Conservation (phyloP, 306 rosid genomes). For the Cicer yamashitae region DNA sequence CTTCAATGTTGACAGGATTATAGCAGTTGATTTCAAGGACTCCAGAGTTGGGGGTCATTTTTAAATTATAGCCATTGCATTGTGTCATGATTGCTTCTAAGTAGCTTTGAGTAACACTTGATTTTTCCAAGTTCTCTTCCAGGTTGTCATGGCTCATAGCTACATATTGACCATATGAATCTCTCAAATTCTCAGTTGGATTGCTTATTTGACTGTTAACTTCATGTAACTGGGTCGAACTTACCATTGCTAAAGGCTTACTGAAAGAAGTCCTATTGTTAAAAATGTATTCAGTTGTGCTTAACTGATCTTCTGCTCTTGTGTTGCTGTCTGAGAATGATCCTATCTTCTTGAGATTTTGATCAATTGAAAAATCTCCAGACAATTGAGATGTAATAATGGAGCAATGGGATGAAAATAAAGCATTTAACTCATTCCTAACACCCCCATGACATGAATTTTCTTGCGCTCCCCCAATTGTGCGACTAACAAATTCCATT, state of each 20-base stretch:
- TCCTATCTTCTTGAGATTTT: constrained; percentile 64
- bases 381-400: constrained; percentile 60
- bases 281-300: constrained; percentile 47
- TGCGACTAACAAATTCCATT: constrained; percentile 22
- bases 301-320: constrained; percentile 65
- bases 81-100: constrained; percentile 51
- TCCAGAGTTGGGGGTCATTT: constrained; percentile 49
- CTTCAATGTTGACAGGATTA: constrained; percentile 53
- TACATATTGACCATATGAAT: constrained; percentile 36
- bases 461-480: constrained; percentile 47
- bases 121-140: constrained; percentile 49
- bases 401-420: constrained; percentile 57
- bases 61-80: constrained; percentile 45
- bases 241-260: constrained; percentile 59
- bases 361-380: constrained; percentile 62
- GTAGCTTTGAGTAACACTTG: constrained; percentile 48
- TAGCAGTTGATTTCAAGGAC: constrained; percentile 52
- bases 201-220: constrained; percentile 44
- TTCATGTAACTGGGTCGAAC: constrained; percentile 52
- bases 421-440: constrained; percentile 47
- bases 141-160: constrained; percentile 48
- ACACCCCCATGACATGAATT: constrained; percentile 46
- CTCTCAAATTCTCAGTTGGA: constrained; percentile 48
- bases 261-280: constrained; percentile 46
- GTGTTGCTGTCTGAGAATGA: constrained; percentile 73